Evolutionary conservation across 1,284 basidiomycete genomes (phyloP).

Genomic region (Stereum hirsutum): DNA sequence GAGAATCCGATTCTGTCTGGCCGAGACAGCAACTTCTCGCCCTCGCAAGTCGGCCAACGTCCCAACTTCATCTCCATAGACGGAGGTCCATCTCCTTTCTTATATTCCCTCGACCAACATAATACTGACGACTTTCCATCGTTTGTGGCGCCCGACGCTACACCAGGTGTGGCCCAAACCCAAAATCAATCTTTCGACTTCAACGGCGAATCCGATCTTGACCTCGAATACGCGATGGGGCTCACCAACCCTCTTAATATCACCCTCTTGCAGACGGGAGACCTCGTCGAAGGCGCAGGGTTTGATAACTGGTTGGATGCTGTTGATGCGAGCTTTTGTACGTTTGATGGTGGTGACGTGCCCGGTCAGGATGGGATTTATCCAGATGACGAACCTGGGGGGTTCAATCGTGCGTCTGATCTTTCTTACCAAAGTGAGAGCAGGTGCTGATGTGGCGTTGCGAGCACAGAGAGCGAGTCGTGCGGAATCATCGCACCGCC

Average conservation of each 20-base stretch:
- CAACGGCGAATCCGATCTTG: constrained; percentile 49
- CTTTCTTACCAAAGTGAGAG: neutral
- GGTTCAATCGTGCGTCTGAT: constrained; percentile 24
- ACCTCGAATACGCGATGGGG: constrained; percentile 41
- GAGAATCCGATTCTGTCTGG: constrained; percentile 6
- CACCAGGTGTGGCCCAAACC: constrained; percentile 22
- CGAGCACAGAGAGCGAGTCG: constrained; percentile 21
- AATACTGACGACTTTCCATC: constrained; percentile 5
- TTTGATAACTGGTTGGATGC: constrained; percentile 39
- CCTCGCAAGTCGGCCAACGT: constrained; percentile 22
- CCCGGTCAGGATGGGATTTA: constrained; percentile 40
- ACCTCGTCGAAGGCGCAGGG: constrained; percentile 31
- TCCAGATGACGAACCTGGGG: constrained; percentile 38
- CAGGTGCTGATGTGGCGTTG: too few relatives aligned
- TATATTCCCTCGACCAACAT: neutral
- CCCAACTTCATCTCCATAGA: constrained; percentile 31
- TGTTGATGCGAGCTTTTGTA: constrained; percentile 44
- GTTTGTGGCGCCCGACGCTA: too few relatives aligned
- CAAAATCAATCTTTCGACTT: constrained; percentile 24
- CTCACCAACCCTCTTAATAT: constrained; percentile 33
- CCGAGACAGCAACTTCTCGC: constrained; percentile 27
- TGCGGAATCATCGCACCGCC: constrained; percentile 30
- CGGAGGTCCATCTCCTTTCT: constrained; percentile 25
- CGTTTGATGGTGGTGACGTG: constrained; percentile 54
- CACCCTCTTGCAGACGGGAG: constrained; percentile 39